Percentiles rank a stretch among this genome's conserved stretches.
Evolutionary conservation across 495 filamentous ascomycete genomes (phyloP).

Genomic region (Annulohypoxylon nitens): DNA sequence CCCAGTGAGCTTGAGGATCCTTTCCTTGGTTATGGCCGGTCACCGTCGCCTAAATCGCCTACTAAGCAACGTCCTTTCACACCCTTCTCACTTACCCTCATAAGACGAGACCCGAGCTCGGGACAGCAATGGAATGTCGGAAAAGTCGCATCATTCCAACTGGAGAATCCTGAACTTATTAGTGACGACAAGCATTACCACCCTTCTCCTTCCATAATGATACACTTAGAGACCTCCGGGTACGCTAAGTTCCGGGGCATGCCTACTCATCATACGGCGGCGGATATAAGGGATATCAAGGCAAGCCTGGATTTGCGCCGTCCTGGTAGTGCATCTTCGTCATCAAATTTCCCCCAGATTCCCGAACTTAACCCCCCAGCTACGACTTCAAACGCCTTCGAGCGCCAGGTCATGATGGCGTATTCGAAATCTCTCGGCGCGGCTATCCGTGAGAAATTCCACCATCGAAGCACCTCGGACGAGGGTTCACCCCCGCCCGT

Average conservation of each 20-base stretch:
- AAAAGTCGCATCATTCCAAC: constrained; percentile 68
- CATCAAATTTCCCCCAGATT: constrained; percentile 31
- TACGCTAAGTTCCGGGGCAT: constrained; percentile 65
- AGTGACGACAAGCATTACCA: constrained; percentile 63
- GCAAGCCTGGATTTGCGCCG: constrained; percentile 47
- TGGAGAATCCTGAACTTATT: constrained; percentile 69
- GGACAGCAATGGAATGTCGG: constrained; percentile 92
- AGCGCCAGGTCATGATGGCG: constrained; percentile 64
- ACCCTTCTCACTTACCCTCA: constrained; percentile 80
- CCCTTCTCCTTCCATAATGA: constrained; percentile 56
- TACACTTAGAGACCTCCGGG: constrained; percentile 61
- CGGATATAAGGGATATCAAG: constrained; percentile 39
- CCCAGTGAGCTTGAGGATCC: constrained; percentile 22
- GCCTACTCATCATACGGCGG: constrained; percentile 49
- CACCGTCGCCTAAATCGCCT: constrained; percentile 43
- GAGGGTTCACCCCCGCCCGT: constrained; percentile 37
- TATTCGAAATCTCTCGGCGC: constrained; percentile 61
- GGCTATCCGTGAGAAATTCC: constrained; percentile 58
- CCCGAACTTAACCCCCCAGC: constrained; percentile 11
- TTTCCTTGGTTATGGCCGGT: constrained; percentile 21
- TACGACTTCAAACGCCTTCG: constrained; percentile 54
- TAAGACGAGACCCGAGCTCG: constrained; percentile 85
- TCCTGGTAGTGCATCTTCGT: constrained; percentile 50
- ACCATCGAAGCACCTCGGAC: constrained; percentile 41
- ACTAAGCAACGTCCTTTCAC: constrained; percentile 42